Conservation (phyloP, 140 eudicot genomes). For the Bidens hawaiensis region DNA sequence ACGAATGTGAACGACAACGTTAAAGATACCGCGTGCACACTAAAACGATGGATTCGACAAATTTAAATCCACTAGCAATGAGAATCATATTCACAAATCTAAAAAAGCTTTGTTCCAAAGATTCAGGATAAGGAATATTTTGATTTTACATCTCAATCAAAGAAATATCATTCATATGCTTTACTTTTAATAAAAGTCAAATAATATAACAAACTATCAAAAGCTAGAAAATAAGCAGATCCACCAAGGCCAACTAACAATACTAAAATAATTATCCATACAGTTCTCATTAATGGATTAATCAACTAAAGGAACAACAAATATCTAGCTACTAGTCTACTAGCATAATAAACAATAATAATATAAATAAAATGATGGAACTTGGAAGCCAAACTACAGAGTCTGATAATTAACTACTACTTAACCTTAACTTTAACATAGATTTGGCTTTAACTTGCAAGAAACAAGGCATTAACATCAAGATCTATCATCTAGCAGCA, state of each 20-base stretch:
- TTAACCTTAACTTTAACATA: not conserved
- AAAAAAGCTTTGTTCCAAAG: not conserved
- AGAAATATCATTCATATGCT: not conserved
- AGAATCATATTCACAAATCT: conserved; percentile 13
- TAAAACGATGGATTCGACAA: not conserved
- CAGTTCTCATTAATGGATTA: not conserved
- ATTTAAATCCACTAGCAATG: not conserved
- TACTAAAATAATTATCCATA: too few species aligned
- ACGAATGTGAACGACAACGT: not conserved
- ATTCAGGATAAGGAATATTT: conserved; percentile 7
- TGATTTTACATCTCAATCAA: not conserved
- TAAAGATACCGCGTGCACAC: not conserved
- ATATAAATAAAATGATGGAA: not conserved
- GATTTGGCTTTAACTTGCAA: not conserved
- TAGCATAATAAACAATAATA: not conserved
- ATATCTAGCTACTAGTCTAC: too few species aligned
- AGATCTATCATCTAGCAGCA: conserved; percentile 25
- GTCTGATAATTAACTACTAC: not conserved
- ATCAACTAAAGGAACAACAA: not conserved
- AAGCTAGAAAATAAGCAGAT: too few species aligned
- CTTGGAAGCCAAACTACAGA: not conserved
- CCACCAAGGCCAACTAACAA: too few species aligned
- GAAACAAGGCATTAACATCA: not conserved
- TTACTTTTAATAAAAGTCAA: too few species aligned
- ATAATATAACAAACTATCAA: not conserved